Evolutionary conservation across 805 yeast species (phyloP), one percentile per base, ranked within the genome.

Genomic region (Wickerhamomyces hampshirensis): DNA sequence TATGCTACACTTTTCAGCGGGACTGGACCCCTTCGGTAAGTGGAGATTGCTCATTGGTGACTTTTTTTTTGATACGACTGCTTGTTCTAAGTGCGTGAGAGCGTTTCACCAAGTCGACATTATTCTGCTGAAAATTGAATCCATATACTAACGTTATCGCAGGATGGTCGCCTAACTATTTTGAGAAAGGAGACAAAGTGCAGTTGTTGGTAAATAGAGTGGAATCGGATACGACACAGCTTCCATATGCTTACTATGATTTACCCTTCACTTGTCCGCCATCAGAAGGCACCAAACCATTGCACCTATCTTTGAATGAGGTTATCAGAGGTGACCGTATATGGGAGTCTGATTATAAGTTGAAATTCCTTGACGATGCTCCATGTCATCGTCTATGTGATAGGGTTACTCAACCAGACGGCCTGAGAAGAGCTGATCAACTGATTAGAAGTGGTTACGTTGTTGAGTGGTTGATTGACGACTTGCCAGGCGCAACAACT

Each of bases 401-500:
- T 32, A 67, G 83, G 47, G 63, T 64, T n/a, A 73, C 82, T 11
- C 59, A 55, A n/a, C 70, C 69, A 13, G 58, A 58, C 1, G 81
- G 74, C 6, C 51, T 82, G 23, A 62, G 58, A 35, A 65, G 73
- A 34, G 86, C 91, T 0, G 75, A 66, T 40, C 68, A 73, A 18
- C 62, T 87, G 41, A 77, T 87, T 26, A 66, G 73, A 47, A 63
- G 78, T 35, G 84, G 84, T 3, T 87, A 87, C 50, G 80, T 80
- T 35, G 88, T 75, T 11, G 89, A 87, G 51, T 87, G 96, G 96
- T 59, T 74, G 18, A 65, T 87, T 12, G 96, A 88, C 60, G 84
- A 80, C 16, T 62, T 87, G 23, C 96, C 96, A 0, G 94, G 93
- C 6, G 91, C 95, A 2, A 86, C 96, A 0, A 82, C 95, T 0